Conservation (phyloP, 345 rosid species). For the Aegle marmelos region DNA sequence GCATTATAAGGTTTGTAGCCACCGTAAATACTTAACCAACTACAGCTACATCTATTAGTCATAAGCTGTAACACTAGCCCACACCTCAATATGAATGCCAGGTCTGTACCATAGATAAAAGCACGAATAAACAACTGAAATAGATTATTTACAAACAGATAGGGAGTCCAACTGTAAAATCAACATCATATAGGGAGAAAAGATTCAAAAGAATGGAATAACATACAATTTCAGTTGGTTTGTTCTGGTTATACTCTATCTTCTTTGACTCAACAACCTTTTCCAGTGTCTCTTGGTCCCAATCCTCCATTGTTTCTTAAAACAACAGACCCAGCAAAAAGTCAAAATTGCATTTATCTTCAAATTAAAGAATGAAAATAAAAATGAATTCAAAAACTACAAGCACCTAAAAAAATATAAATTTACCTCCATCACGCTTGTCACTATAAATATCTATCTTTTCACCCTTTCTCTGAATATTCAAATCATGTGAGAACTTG, state of each 20-base stretch:
- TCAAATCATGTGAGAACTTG: slow-evolving; percentile 95
- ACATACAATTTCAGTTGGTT: slow-evolving; percentile 90
- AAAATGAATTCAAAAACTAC: background rate
- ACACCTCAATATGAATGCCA: background rate
- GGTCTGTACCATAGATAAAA: background rate
- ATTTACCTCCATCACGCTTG: slow-evolving; percentile 75
- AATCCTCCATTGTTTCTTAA: slow-evolving; percentile 81
- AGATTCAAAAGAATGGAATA: slow-evolving; percentile 7
- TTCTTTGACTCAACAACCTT: slow-evolving; percentile 89
- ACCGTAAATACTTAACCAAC: background rate
- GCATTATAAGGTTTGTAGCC: background rate
- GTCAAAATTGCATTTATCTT: background rate
- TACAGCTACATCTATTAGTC: background rate
- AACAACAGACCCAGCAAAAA: slow-evolving; percentile 13
- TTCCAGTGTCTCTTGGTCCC: slow-evolving; percentile 96
- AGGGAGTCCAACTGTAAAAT: background rate
- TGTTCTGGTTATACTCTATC: slow-evolving; percentile 79
- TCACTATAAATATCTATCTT: slow-evolving; percentile 89
- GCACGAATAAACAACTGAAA: background rate
- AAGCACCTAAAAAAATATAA: background rate
- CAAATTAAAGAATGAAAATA: background rate
- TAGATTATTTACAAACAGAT: background rate
- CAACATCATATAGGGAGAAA: background rate
- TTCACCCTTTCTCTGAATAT: slow-evolving; percentile 96
- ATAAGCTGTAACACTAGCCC: background rate